Base-by-base conservation (phyloP, 352 stramenopile species). In the Plasmopara muralis region DNA sequence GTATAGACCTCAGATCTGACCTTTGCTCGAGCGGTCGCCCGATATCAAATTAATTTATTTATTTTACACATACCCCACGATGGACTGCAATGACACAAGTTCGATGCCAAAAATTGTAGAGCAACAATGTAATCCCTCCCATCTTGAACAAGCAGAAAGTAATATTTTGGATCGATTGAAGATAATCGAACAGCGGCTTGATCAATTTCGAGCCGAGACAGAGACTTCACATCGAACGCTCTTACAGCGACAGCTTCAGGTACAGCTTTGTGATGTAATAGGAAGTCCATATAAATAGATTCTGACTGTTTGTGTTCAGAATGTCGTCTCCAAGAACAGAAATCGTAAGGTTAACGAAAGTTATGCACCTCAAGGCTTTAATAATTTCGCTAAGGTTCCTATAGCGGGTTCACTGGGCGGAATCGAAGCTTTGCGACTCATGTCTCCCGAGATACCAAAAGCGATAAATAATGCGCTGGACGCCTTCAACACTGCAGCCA, bases 161-260 rank as follows among this genome's bases (percentile, higher is more conserved):
- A 35, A 35, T 12, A 8, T 35, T 30, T 44, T 35, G 0, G 62
- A 53, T 16, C 43, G 52, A 34, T 9, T 65, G 2, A 29, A 20
- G 2, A 12, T 45, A 20, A 47, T 88, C 5, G 77, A 88, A 45
- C 52, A 64, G 6, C 64, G 71, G 13, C 66, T 85, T 14, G 45
- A 61, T 8, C 43, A 62, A n/a, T 57, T 88, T 43, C 68, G 83
- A 40, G 41, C 44, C 5, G 71, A 83, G 14, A 53, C 76, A 8
- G 33, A 62, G 7, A 50, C 49, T 4, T 80, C 74, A 12, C 72
- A 86, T 47, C 44, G 57, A 39, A 82, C 80, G 74, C 65, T 88
- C 16, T 64, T 86, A n/a, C 50, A 79, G 28, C 66, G 67, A n/a
- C 76, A 83, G 47, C 43, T 81, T 43, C 67, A 80, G 57, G 69